phyloP scores from a whole-genome alignment of 2,329 filamentous ascomycete genomes.

The Thielaviopsis ethacetica region DNA sequence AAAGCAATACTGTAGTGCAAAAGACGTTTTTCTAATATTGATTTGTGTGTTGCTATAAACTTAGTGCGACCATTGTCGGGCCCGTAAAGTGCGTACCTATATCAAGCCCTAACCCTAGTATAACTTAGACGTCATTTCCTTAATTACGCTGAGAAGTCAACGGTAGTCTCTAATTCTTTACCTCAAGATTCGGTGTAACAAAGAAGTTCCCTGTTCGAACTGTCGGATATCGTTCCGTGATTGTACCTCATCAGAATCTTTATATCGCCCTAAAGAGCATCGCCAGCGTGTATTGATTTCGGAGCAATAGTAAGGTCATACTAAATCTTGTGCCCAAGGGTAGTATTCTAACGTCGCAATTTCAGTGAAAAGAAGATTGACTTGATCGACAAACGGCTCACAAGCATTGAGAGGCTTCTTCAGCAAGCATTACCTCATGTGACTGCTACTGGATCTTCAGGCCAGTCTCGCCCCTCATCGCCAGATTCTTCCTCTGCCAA shows the following conservation, averaged over 20 bases:
- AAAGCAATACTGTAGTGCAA: too few relatives aligned
- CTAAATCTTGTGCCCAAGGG: neutral
- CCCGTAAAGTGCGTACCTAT: conserved; percentile 23
- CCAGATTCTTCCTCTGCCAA: neutral
- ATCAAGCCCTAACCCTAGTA: neutral
- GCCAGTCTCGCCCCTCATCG: neutral
- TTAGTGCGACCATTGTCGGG: conserved; percentile 30
- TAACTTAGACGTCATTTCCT: neutral
- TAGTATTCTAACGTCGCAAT: neutral
- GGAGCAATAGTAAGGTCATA: conserved; percentile 37
- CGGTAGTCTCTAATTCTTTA: neutral
- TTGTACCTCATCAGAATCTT: conserved; percentile 38
- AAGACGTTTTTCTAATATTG: neutral
- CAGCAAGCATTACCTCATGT: conserved; percentile 7
- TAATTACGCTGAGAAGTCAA: neutral
- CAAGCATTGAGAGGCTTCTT: conserved; percentile 28
- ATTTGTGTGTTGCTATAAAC: conserved; percentile 12
- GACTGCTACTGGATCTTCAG: neutral
- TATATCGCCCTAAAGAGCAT: conserved; percentile 37
- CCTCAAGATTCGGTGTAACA: conserved; percentile 39
- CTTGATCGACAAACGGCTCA: conserved; percentile 28
- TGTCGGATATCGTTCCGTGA: conserved; percentile 35
- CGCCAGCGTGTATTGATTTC: conserved; percentile 42
- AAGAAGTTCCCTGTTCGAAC: conserved; percentile 40
- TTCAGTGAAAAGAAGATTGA: conserved; percentile 38